Conservation (phyloP, 2,329 filamentous ascomycete species). For the Scytalidium sp. region DNA sequence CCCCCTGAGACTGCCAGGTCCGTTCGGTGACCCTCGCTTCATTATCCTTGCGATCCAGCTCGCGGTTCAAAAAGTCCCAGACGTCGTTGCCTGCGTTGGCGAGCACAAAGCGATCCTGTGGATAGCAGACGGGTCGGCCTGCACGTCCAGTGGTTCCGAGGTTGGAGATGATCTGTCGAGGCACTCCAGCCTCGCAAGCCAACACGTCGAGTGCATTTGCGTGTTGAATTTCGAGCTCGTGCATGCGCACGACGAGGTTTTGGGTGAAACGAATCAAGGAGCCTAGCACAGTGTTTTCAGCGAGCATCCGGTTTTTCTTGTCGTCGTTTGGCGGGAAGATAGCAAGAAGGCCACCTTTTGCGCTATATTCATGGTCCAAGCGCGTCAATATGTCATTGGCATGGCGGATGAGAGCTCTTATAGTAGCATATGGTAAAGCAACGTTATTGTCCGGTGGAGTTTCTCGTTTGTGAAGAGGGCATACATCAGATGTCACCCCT, state of each 20-base stretch:
- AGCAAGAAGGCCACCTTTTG: slow-evolving; percentile 53
- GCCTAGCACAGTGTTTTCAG: slow-evolving; percentile 51
- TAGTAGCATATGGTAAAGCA: slow-evolving; percentile 21
- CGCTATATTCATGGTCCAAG: slow-evolving; percentile 56
- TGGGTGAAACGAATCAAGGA: slow-evolving; percentile 55
- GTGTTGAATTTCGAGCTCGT: slow-evolving; percentile 54
- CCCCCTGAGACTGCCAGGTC: slow-evolving; percentile 33
- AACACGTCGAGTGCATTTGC: slow-evolving; percentile 49
- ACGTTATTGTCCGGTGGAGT: not conserved
- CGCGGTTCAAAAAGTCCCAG: slow-evolving; percentile 41
- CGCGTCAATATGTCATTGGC: slow-evolving; percentile 58
- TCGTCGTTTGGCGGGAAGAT: slow-evolving; percentile 45
- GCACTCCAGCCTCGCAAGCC: slow-evolving; percentile 46
- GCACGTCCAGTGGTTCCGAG: slow-evolving; percentile 48
- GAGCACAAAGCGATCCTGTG: slow-evolving; percentile 54
- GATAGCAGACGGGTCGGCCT: slow-evolving; percentile 47
- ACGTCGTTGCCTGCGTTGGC: slow-evolving; percentile 53
- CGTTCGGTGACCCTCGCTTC: slow-evolving; percentile 33
- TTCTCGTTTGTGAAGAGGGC: slow-evolving; percentile 17
- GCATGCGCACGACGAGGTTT: slow-evolving; percentile 50
- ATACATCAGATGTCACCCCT: slow-evolving; percentile 15
- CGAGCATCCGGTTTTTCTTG: slow-evolving; percentile 35
- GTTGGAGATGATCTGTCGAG: slow-evolving; percentile 48
- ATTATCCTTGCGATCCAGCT: slow-evolving; percentile 38
- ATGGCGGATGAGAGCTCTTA: slow-evolving; percentile 46